These are phyloP conservation scores for Panaeolus papilionaceus DNA, from an alignment of 768 basidiomycete species.

Conservation along the genomic window DNA sequence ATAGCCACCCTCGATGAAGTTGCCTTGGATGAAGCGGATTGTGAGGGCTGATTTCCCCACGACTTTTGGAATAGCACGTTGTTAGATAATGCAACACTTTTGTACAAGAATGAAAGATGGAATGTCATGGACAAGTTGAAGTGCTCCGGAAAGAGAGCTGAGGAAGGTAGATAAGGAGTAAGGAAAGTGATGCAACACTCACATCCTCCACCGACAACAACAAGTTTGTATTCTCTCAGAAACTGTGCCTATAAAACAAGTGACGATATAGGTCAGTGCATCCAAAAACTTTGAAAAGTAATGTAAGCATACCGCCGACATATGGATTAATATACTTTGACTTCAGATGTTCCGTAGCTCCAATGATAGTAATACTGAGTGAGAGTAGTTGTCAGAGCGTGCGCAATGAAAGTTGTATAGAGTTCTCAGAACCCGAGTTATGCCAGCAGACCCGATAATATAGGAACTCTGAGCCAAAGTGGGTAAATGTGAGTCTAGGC, in stretches of 20 bases:
- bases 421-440: too few species aligned
- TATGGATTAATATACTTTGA: background rate
- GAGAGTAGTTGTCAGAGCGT: too few species aligned
- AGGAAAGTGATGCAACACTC: background rate
- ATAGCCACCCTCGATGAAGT: slow-evolving; percentile 84
- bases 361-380: background rate
- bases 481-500: too few species aligned
- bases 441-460: too few species aligned
- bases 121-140: too few species aligned
- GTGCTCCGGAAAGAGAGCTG: background rate
- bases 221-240: slow-evolving; percentile 96
- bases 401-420: too few species aligned
- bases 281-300: background rate
- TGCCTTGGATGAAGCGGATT: slow-evolving; percentile 96
- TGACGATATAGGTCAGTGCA: background rate
- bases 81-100: background rate
- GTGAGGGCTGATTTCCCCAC: slow-evolving; percentile 85
- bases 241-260: slow-evolving; percentile 68
- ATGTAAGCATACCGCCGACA: background rate
- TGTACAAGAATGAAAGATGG: too few species aligned
- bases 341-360: background rate
- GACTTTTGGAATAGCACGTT: slow-evolving; percentile 35
- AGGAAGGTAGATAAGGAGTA: slow-evolving; percentile 5
- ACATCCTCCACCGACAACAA: slow-evolving; percentile 98
- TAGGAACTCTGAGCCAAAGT: too few species aligned